Evolutionary conservation across 352 stramenopile genomes (phyloP).

Genomic region (Pythium apleroticum): DNA sequence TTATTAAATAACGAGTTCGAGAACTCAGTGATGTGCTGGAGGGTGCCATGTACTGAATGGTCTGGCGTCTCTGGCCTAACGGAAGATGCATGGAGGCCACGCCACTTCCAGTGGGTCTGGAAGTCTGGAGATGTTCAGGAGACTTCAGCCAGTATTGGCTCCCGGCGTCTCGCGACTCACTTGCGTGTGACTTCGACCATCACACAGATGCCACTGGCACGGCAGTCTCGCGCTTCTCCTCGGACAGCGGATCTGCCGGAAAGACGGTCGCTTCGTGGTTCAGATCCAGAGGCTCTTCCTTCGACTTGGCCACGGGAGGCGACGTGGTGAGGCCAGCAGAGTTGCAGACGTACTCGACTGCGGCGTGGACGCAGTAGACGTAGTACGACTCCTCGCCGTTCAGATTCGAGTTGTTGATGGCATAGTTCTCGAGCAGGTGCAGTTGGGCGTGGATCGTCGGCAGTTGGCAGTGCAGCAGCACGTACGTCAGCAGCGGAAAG

Average conservation of each 20-base stretch:
- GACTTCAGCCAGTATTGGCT: too few relatives aligned
- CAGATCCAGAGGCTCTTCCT: neutral
- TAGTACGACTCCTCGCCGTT: constrained; percentile 90
- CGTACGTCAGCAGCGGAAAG: constrained; percentile 81
- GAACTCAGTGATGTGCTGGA: too few relatives aligned
- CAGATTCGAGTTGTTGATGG: constrained; percentile 73
- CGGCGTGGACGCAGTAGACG: constrained; percentile 85
- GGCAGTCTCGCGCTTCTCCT: neutral
- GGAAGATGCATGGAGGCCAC: too few relatives aligned
- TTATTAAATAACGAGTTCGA: constrained; percentile 10
- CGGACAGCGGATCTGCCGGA: neutral
- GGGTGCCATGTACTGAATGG: too few relatives aligned
- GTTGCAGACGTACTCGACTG: constrained; percentile 86
- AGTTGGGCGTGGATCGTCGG: constrained; percentile 77
- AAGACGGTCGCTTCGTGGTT: neutral
- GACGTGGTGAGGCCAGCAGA: constrained; percentile 35
- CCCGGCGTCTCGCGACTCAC: constrained; percentile 1
- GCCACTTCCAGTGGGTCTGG: too few relatives aligned
- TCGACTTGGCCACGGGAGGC: constrained; percentile 22
- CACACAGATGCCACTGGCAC: neutral
- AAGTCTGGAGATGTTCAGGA: too few relatives aligned
- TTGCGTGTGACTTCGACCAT: constrained; percentile 6
- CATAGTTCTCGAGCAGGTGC: constrained; percentile 81
- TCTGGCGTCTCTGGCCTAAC: too few relatives aligned
- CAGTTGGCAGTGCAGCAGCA: constrained; percentile 71